Base-by-base conservation (phyloP, 2,329 filamentous ascomycete genomes). In the Aspergillus amoenus region DNA sequence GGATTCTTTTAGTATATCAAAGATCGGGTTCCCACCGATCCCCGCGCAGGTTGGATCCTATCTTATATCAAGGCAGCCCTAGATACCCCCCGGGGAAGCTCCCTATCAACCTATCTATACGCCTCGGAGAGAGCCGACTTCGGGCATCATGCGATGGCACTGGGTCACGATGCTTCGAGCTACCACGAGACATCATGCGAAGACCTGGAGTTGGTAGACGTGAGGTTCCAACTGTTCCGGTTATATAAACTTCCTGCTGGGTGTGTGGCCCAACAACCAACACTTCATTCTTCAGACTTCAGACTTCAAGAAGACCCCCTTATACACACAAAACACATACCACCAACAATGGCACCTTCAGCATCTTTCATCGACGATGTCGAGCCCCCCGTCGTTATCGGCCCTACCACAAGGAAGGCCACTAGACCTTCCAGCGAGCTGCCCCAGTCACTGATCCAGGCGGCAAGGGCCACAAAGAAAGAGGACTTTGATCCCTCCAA, bases 401-500 rank as follows among this genome's bases (percentile, higher is more conserved):
- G 60, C 1, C 60, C 58, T 17, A 44, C 58, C 18, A 42, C 40
- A 7, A 42, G 21, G 12, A 42, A 42, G 40, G 40, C 40, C 40
- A 42, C 40, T 4, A 37, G 60, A 18, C 61, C 63, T 17, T 53
- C 52, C 7, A 53, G 59, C 7, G 12, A 43, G 5, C n/a, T 64
- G 2, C 63, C 64, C 40, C 34, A 37, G 34, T 37, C 34, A 4
- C 15, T 37, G 34, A 37, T 43, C 17, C 17, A 5, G 54, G 57
- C 24, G 62, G 40, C 57, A 8, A 59, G 58, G 44, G 50, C 64
- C 17, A 15, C 49, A 6, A 12, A 43, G 17, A 43, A 43, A 8
- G 11, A 21, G 15, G 9, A 13, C 1, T 87, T 88, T 64, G 72
- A 82, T 44, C 77, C 83, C 0, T 61, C 72, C 22, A 80, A 77